Base-by-base conservation (phyloP, 2,329 filamentous ascomycete species). In the Hypoxylon sp. region DNA sequence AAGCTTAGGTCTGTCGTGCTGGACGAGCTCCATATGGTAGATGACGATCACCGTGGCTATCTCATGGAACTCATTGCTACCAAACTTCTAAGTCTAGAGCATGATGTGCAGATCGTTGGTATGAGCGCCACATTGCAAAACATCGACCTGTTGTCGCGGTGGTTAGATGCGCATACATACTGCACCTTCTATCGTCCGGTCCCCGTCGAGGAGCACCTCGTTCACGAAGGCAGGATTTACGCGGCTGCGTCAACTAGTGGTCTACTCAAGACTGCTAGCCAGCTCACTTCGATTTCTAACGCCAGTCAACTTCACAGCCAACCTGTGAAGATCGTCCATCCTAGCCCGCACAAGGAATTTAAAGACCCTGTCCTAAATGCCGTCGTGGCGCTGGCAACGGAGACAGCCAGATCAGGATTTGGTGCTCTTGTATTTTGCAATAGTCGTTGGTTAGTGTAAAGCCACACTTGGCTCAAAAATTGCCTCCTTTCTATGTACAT, bases 81-180 rank as follows among this genome's bases (percentile, higher is more conserved):
- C 3, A 92, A 92, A 68, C 69, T 92, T 24, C 75, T 91, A n/a
- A 83, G 86, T 54, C 74, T 92, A 18, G 86, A 84, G 21, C 84
- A 90, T 55, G 75, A 80, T 20, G 79, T 90, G 15, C 89, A 92
- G 68, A 86, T 92, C 17, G 77, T 92, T 55, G 89, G 88, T 64
- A 92, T 93, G 90, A 92, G 90, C 67, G 90, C 90, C 3, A 92
- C 90, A 0, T 77, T 93, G 42, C 59, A 90, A 87, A 92, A 92
- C 67, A 88, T 89, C 46, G 80, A 85, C 51, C 69, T 90, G 24
- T 78, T 92, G 45, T 88, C 88, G 2, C 78, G 79, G 27, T 92
- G 90, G 90, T 82, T 92, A 13, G 76, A 83, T 42, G 89, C 86
- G 1, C 87, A 88, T 66, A 89, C 84, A 45, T 92, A 91, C 67